A percentile compares a stretch with the other conserved stretches of the same genome.
Conservation (phyloP, 2,329 filamentous ascomycete species). For the Colletotrichum sp. region DNA sequence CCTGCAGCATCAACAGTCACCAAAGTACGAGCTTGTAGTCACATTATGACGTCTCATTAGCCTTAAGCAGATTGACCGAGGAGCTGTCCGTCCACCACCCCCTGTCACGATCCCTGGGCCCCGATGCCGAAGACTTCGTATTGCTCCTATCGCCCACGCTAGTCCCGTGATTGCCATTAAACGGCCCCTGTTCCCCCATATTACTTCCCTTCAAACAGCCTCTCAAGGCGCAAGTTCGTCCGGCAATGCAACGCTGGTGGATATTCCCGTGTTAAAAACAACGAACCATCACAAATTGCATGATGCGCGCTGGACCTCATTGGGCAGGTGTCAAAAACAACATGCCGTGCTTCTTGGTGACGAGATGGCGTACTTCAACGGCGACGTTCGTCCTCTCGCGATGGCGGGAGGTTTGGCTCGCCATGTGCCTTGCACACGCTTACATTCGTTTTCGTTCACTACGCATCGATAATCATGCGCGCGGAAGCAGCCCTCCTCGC, state of each 20-base stretch:
- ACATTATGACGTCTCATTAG: not conserved
- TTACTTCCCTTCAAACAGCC: not conserved
- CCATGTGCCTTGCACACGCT: not conserved
- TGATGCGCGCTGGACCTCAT: not conserved
- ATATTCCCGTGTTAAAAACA: not conserved
- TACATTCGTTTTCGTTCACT: not conserved
- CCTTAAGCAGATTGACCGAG: not conserved
- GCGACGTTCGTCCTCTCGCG: not conserved
- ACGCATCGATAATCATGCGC: not conserved
- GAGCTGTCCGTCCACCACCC: not conserved
- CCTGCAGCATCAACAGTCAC: not conserved
- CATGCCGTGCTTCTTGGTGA: not conserved
- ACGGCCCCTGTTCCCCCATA: not conserved
- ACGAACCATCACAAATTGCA: not conserved
- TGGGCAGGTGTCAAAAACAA: not conserved
- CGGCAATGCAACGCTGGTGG: not conserved
- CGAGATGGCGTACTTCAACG: not conserved
- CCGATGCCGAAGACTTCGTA: not conserved
- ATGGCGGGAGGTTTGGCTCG: not conserved
- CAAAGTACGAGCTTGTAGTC: not conserved
- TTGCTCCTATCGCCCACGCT: not conserved
- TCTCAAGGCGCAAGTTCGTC: not conserved
- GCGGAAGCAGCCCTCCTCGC: not conserved
- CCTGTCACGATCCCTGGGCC: not conserved
- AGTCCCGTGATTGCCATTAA: not conserved